These are phyloP conservation scores for Aspergillus terreus DNA, from an alignment of 2,329 filamentous ascomycete genomes.

Conservation along the genomic window DNA sequence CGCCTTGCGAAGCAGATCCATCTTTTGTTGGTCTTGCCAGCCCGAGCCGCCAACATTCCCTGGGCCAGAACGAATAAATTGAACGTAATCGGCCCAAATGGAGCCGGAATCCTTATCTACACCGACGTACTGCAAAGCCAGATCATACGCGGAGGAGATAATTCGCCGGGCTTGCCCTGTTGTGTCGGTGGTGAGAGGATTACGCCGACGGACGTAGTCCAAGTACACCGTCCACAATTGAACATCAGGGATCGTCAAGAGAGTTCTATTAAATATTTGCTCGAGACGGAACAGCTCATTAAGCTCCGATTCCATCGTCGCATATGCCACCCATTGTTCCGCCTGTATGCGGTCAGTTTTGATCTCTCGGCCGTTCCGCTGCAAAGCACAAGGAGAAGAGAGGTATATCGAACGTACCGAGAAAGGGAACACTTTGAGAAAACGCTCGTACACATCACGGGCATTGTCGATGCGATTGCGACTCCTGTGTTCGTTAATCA, in stretches of 20 bases:
- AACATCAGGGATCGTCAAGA: conserved; percentile 76
- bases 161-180: conserved; percentile 71
- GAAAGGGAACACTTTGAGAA: conserved; percentile 82
- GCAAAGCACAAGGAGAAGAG: neutral
- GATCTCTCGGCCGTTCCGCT: neutral
- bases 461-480: conserved; percentile 79
- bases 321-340: conserved; percentile 84
- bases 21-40: conserved; percentile 98
- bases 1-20: conserved; percentile 85
- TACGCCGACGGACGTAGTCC: conserved; percentile 87
- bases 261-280: conserved; percentile 74
- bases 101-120: conserved; percentile 84
- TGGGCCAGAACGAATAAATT: conserved; percentile 85
- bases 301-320: conserved; percentile 82
- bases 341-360: conserved; percentile 57
- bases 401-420: conserved; percentile 62
- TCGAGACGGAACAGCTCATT: conserved; percentile 80
- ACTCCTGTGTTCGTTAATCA: conserved; percentile 80
- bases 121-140: conserved; percentile 84
- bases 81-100: conserved; percentile 92
- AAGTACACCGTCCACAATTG: conserved; percentile 90
- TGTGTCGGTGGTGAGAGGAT: conserved; percentile 78
- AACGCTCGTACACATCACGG: conserved; percentile 76
- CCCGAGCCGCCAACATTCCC: conserved; percentile 77
- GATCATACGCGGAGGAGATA: conserved; percentile 84